Base-by-base conservation (phyloP, 768 basidiomycete species). In the Lactarius evosmus region DNA sequence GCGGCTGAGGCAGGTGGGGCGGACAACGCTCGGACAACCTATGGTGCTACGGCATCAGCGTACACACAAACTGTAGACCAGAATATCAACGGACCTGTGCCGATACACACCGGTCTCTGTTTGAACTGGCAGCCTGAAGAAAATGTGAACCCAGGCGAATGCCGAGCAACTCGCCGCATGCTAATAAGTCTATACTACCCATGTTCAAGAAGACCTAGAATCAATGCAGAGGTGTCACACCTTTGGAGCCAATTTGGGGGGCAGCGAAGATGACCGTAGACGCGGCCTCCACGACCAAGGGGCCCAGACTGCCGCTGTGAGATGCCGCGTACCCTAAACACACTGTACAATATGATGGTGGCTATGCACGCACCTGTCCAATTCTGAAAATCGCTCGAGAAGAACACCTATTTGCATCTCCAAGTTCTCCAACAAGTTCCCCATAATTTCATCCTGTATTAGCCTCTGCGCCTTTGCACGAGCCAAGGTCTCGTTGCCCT, bases 381-480 rank as follows among this genome's bases (percentile, higher is more conserved):
- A 67, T 70, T 88, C 86, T 54, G 74, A 73, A 62, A 85, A 79
- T 70, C 82, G 82, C 65, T 85, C 83, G 30, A 86, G 72, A 22
- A 91, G 69, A 25, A 82, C 75, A n/a, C 86, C 85, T 34, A 89
- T 75, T 67, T 87, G 78, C 81, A 84, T 85, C 72, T 85, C 88
- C 63, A 91, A 61, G 30, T 80, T 78, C 72, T 86, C 87, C 63
- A 89, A 69, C n/a, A 89, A 69, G 69, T 88, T 85, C 9, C 80
- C 82, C 65, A 80, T 76, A 9, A 78, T 75, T 69, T 91, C 88
- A 53, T 89, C 86, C 44, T 81, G 77, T 29, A 88, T 80, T 54
- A 88, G 72, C 69, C 81, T 84, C 71, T 86, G 86, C 1, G 86
- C 86, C 75, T 89, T 91, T n/a, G 82, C 80, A 53, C 89, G 83